A percentile compares a stretch with the other conserved stretches of the same genome.
Conservation (phyloP, 495 filamentous ascomycete species). For the Neurospora sp. region DNA sequence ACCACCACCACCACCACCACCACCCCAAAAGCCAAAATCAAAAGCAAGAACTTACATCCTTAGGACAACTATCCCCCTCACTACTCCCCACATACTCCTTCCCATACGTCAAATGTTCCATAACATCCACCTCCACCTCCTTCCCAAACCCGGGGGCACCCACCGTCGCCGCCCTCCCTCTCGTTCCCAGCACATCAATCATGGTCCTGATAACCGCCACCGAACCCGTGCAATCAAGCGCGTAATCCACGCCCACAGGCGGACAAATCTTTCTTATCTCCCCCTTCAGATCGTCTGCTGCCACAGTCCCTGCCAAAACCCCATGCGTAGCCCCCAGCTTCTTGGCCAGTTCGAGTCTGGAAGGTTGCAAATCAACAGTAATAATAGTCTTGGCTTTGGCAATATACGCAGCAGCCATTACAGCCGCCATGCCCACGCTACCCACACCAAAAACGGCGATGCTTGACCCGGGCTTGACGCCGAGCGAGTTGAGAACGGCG, state of each 20-base stretch:
- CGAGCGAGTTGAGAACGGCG: slow-evolving; percentile 30
- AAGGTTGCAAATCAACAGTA: slow-evolving; percentile 52
- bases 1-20: not conserved
- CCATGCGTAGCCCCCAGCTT: slow-evolving; percentile 44
- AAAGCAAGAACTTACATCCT: not conserved
- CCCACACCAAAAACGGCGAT: slow-evolving; percentile 68
- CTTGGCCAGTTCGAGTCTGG: slow-evolving; percentile 49
- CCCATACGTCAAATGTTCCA: slow-evolving; percentile 18
- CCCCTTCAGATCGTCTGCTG: slow-evolving; percentile 13
- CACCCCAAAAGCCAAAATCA: no score
- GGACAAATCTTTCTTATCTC: slow-evolving; percentile 19
- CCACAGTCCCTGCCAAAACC: slow-evolving; percentile 15
- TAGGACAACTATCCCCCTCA: slow-evolving; percentile 19
- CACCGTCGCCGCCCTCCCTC: slow-evolving; percentile 32
- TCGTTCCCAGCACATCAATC: slow-evolving; percentile 25
- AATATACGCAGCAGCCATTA: slow-evolving; percentile 27
- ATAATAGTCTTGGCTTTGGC: slow-evolving; percentile 33
- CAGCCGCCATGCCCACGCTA: slow-evolving; percentile 58
- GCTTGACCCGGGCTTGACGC: slow-evolving; percentile 41
- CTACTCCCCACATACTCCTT: slow-evolving; percentile 24
- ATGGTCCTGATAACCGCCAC: slow-evolving; percentile 20
- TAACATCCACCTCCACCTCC: slow-evolving; percentile 14
- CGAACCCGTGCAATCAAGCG: slow-evolving; percentile 35
- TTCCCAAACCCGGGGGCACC: slow-evolving; percentile 27
- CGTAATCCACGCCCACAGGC: slow-evolving; percentile 22